These are phyloP conservation scores for Diospyros lotus DNA, from an alignment of 148 eudicot species.

Conservation along the genomic window DNA sequence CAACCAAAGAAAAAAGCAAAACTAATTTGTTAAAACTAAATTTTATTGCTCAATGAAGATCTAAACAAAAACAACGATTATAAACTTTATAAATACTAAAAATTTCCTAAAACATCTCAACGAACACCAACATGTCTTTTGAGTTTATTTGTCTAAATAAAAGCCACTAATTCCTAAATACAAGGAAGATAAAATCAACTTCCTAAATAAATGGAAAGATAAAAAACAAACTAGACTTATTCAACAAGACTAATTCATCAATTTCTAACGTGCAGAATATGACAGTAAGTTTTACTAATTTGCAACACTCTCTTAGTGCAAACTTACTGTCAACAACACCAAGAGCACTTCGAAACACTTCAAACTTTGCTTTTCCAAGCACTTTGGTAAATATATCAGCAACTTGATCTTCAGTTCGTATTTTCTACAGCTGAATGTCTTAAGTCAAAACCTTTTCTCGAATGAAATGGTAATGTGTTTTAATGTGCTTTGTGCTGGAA, in stretches of 20 bases:
- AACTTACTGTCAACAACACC: constrained; percentile 7
- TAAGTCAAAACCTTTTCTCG: constrained; percentile 6
- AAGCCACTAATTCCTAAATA: neutral
- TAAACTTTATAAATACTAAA: no score
- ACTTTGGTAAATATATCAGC: neutral
- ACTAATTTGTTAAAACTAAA: no score
- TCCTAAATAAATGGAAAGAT: neutral
- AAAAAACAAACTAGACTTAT: no score
- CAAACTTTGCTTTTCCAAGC: constrained; percentile 12
- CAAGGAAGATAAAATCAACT: neutral
- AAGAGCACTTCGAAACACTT: neutral
- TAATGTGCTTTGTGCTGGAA: neutral
- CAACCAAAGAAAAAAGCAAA: no score
- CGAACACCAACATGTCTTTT: no score
- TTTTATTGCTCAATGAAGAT: no score
- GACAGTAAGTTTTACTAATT: neutral
- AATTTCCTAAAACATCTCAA: no score
- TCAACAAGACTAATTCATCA: no score
- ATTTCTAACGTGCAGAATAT: no score
- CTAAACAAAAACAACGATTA: no score
- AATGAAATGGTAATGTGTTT: neutral
- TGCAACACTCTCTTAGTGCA: constrained; percentile 5
- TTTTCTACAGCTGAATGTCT: neutral
- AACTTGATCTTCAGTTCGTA: constrained; percentile 6
- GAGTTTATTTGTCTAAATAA: neutral